Evolutionary conservation across 352 stramenopile species (phyloP).

Genomic region (Phytophthora cryptogea): DNA sequence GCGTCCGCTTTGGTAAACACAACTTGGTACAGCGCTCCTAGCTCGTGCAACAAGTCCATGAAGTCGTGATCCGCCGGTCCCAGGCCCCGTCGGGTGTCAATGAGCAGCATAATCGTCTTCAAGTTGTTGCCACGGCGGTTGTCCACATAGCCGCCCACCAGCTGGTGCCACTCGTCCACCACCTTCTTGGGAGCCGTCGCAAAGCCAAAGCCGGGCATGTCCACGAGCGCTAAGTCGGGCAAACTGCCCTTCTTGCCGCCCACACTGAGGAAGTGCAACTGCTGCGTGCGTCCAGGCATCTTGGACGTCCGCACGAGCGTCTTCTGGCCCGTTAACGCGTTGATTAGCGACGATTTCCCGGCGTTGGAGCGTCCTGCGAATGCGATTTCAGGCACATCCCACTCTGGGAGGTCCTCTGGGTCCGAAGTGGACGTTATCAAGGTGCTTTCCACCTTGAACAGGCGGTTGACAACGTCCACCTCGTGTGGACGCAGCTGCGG

Average conservation of each 20-base stretch:
- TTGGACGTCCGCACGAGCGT: slow-evolving; percentile 83
- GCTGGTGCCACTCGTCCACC: slow-evolving; percentile 76
- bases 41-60: slow-evolving; percentile 84
- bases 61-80: slow-evolving; percentile 84
- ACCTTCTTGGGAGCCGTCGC: slow-evolving; percentile 74
- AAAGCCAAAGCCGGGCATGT: slow-evolving; percentile 90
- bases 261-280: slow-evolving; percentile 82
- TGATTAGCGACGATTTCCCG: slow-evolving; percentile 90
- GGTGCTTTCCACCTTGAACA: slow-evolving; percentile 64
- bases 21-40: slow-evolving; percentile 87
- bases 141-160: slow-evolving; percentile 82
- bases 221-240: slow-evolving; percentile 71
- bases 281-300: slow-evolving; percentile 84
- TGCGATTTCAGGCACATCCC: slow-evolving; percentile 78
- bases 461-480: slow-evolving; percentile 55
- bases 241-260: slow-evolving; percentile 73
- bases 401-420: slow-evolving; percentile 62
- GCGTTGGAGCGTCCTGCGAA: slow-evolving; percentile 90
- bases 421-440: slow-evolving; percentile 72
- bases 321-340: slow-evolving; percentile 73
- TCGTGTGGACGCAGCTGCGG: slow-evolving; percentile 66
- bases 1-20: slow-evolving; percentile 92
- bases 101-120: slow-evolving; percentile 71
- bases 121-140: slow-evolving; percentile 74
- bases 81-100: slow-evolving; percentile 83